Evolutionary conservation across 2,329 filamentous ascomycete genomes (phyloP).

Genomic region (Claviceps africana): DNA sequence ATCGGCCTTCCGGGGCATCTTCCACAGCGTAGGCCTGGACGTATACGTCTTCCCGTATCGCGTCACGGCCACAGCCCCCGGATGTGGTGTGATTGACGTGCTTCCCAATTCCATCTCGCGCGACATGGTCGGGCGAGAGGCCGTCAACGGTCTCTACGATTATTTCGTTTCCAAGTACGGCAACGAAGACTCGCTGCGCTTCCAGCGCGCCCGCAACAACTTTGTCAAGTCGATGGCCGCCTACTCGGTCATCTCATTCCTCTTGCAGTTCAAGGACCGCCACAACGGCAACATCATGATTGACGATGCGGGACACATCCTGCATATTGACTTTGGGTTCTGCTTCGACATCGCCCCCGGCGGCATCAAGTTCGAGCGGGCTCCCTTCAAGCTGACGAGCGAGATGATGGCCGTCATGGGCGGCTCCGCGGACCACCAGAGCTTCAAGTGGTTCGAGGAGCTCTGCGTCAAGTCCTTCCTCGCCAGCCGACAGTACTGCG

Average conservation of each 20-base stretch:
- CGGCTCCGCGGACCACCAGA: conserved; percentile 66
- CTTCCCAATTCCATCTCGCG: conserved; percentile 94
- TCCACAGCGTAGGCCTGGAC: conserved; percentile 85
- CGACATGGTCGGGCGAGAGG: conserved; percentile 96
- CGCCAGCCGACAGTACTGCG: conserved; percentile 69
- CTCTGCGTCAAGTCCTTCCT: conserved; percentile 92
- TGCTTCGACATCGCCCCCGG: conserved; percentile 98
- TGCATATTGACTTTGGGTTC: conserved; percentile 98
- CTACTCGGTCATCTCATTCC: conserved; percentile 91
- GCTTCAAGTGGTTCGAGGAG: conserved; percentile 93
- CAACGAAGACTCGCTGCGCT: conserved; percentile 84
- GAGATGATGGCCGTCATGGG: conserved; percentile 99
- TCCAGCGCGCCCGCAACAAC: conserved; percentile 89
- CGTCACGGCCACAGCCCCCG: conserved; percentile 91
- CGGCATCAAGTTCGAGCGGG: conserved; percentile 92
- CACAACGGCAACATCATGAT: conserved; percentile 99
- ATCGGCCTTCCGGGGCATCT: conserved; percentile 91
- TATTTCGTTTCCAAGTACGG: conserved; percentile 98
- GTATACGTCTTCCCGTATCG: conserved; percentile 96
- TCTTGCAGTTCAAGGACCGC: conserved; percentile 96
- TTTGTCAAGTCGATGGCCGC: conserved; percentile 99
- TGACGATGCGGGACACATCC: conserved; percentile 88
- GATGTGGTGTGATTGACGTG: conserved; percentile 96
- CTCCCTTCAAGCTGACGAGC: conserved; percentile 91
- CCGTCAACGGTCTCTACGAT: conserved; percentile 94